phyloP scores from a whole-genome alignment of 768 basidiomycete species.

The Lactifluus hygrophoroides region DNA sequence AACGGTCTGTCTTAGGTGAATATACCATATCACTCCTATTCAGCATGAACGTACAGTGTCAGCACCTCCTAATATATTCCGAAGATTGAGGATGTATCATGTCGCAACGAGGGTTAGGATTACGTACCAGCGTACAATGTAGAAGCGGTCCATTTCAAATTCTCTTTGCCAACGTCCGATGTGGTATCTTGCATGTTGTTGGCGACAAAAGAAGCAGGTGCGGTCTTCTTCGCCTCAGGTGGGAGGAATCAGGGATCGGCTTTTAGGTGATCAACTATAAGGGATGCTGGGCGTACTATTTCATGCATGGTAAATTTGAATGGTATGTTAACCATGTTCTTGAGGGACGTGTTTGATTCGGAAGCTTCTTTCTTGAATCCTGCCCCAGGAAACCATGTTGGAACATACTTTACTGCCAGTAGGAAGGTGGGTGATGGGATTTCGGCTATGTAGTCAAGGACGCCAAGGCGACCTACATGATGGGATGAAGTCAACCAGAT shows the following conservation, averaged over 20 bases:
- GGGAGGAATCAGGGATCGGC: background rate
- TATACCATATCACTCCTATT: too few relatives aligned
- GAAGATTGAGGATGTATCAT: background rate
- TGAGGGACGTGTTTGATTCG: background rate
- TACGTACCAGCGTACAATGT: constrained; percentile 5
- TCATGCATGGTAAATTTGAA: background rate
- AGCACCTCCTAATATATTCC: constrained; percentile 3
- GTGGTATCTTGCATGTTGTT: background rate
- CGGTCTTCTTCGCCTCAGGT: background rate
- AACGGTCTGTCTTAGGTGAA: constrained; percentile 3
- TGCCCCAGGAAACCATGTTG: background rate
- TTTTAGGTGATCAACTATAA: background rate
- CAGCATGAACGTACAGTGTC: constrained; percentile 8
- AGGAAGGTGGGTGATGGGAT: too few relatives aligned
- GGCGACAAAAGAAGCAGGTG: constrained; percentile 3
- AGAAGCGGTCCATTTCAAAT: constrained; percentile 4
- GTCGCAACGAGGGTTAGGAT: background rate
- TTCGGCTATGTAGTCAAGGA: background rate
- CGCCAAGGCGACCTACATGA: background rate
- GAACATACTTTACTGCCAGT: constrained; percentile 3
- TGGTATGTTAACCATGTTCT: background rate
- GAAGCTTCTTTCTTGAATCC: background rate
- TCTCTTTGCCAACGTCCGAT: background rate
- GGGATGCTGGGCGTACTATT: background rate
- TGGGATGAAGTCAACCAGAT: background rate